A percentile compares a stretch with the other conserved stretches of the same genome.
Conservation (phyloP, 164 flowering plant species). For the Cinnamomum chago region DNA sequence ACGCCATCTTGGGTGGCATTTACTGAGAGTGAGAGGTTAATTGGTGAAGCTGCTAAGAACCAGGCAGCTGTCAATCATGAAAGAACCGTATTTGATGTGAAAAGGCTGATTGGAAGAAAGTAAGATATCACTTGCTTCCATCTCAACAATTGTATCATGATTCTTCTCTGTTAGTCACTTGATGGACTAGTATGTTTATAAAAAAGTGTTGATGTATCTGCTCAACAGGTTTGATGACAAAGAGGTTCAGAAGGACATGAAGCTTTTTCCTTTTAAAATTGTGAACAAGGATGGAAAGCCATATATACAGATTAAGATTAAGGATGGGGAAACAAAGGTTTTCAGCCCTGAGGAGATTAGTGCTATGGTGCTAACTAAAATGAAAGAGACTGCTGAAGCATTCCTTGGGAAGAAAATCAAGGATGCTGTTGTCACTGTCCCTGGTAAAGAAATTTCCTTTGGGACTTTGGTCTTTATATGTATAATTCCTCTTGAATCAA, state of each 20-base stretch:
- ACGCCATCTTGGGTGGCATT: constrained; percentile 91
- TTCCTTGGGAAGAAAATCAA: constrained; percentile 91
- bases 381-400: constrained; percentile 95
- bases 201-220: neutral
- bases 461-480: neutral
- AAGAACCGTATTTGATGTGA: constrained; percentile 44
- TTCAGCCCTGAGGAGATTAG: constrained; percentile 93
- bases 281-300: constrained; percentile 92
- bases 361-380: constrained; percentile 78
- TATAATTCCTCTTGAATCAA: neutral
- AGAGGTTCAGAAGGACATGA: constrained; percentile 86
- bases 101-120: constrained; percentile 51
- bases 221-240: constrained; percentile 78
- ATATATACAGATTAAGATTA: constrained; percentile 67
- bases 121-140: constrained; percentile 10
- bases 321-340: constrained; percentile 79
- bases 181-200: neutral
- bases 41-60: constrained; percentile 76
- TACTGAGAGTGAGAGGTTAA: constrained; percentile 70
- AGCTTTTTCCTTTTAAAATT: constrained; percentile 74
- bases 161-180: neutral
- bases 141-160: neutral
- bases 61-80: constrained; percentile 43
- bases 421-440: constrained; percentile 93
- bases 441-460: constrained; percentile 43